A percentile compares a stretch with the other conserved stretches of the same genome.
Evolutionary conservation across 768 basidiomycete species (phyloP).

Genomic region (Cyclocybe cylindracea): DNA sequence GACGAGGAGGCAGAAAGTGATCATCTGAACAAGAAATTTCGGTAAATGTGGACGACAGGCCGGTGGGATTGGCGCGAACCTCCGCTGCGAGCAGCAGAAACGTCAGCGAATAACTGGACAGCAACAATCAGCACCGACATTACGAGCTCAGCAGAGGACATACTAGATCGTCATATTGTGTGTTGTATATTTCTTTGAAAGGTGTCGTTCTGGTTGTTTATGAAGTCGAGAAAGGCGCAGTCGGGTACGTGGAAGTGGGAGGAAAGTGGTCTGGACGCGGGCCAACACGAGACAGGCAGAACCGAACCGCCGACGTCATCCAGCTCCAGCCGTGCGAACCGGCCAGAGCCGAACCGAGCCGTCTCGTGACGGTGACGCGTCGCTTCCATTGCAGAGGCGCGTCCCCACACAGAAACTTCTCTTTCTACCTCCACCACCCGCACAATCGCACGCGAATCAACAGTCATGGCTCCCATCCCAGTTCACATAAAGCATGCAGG

Average conservation of each 20-base stretch:
- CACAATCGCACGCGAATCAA: conserved; percentile 1
- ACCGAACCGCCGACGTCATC: conserved; percentile 17
- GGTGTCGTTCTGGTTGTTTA: not conserved
- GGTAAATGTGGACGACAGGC: not conserved
- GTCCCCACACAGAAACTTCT: conserved; percentile 5
- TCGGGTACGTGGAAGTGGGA: conserved; percentile 15
- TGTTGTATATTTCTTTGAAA: not conserved
- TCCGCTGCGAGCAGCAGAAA: conserved; percentile 81
- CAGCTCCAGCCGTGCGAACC: conserved; percentile 3
- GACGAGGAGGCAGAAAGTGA: conserved; percentile 82
- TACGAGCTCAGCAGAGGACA: conserved; percentile 6
- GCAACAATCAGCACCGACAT: conserved; percentile 27
- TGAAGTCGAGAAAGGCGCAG: conserved; percentile 5
- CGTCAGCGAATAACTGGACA: conserved; percentile 70
- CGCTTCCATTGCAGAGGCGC: conserved; percentile 11
- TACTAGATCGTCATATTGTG: conserved; percentile 49
- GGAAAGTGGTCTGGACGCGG: not conserved
- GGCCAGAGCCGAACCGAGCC: conserved; percentile 9
- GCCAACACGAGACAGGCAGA: conserved; percentile 6
- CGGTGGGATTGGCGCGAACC: conserved; percentile 27
- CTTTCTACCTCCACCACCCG: conserved; percentile 11
- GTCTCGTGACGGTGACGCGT: conserved; percentile 26
- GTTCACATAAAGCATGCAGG: conserved; percentile 92
- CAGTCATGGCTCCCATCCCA: conserved; percentile 61
- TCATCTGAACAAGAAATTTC: conserved; percentile 52